Base-by-base conservation (phyloP, 1,284 basidiomycete genomes). In the Irpex sp. region DNA sequence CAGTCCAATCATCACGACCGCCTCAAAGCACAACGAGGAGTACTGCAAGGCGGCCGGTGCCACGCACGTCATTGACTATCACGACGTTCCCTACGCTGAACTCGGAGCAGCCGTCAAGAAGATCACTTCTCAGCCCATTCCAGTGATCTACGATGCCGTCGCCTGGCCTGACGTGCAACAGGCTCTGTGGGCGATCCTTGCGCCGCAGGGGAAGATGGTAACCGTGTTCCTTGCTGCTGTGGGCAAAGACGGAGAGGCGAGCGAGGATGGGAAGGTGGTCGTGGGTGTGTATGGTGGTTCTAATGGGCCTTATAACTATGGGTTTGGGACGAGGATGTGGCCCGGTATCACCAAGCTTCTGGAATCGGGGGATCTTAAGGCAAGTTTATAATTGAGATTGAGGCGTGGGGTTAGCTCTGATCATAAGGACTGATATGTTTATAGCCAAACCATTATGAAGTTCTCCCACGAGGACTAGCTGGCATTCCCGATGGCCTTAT, bases 41-140 rank as follows among this genome's bases (percentile, higher is more conserved):
- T 66, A 68, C 54, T 67, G 76, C 61, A 76, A 72, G 63, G 67
- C 69, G 1, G 65, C 74, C 50, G 77, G 76, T 7, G 76, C 75
- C 1, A 72, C 72, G 2, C 72, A 72, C 26, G 67, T 71, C 36
- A 65, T 76, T 63, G 68, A 72, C 59, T 68, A 70, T 35, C 47
- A 61, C 26, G 55, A 53, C 5, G 50, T 58, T 19, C 61, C 67
- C 21, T 47, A 47, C 19, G 50, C 64, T 26, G 35, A 60, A 3
- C 59, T 67, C 36, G 17, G 58, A 6, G 58, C 62, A 7, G 63
- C 63, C 8, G 56, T 68, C 13, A 58, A 53, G 31, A 39, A 53
- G 36, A 55, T 69, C 59, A 61, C 64, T 5, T 26, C 33, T 9
- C 61, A 60, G 60, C 64, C 68, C 5, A 17, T 69, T 59, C 21